Evolutionary conservation across 1,284 basidiomycete species (phyloP), one percentile per base, ranked within the genome.

Genomic region (Ustilago trichophora): DNA sequence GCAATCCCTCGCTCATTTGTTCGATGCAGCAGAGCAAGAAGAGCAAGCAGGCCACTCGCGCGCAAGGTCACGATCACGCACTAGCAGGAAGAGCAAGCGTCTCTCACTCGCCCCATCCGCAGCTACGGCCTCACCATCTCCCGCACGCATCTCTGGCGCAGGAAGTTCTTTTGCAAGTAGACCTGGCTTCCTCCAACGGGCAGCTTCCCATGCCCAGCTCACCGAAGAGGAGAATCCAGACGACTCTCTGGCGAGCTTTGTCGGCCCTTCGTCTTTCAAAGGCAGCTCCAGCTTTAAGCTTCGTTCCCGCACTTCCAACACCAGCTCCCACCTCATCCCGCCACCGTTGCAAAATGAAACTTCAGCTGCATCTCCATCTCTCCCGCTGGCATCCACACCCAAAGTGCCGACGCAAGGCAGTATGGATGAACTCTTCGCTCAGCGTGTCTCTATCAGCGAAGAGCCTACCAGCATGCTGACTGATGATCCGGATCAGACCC

Each of bases 1-100:
- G 75, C 69, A 73, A 19, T 71, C 58, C 4, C 51, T 77, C 15
- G 75, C 73, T 6, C 71, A 73, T 22, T 57, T 77, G 11, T 66
- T 75, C 36, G 70, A 75, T 10, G 51, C 43, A 19, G 40, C 24
- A n/a, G 31, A 67, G 1, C 24, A 40, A n/a, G 11, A 27, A 12
- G 27, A 35, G 4, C 22, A 33, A 35, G 47, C 49, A 3, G 32
- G 29, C n/a, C 43, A 16, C 6, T 41, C 52, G 15, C 46, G 42
- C 6, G 33, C 58, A n/a, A n/a, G n/a, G n/a, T n/a, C n/a, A 22
- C 26, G 36, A 16, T 22, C 45, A 15, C 46, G 46, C 18, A 38
- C 31, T 19, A 60, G 32, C 21, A 34, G 54, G 15, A 55, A 46
- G 32, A 65, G 48, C 56, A 56, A 68, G 25, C 52, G 54, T 34